Conservation (phyloP, 225 moss, liverwort and hornwort species). For the Straminergon stramineum region DNA sequence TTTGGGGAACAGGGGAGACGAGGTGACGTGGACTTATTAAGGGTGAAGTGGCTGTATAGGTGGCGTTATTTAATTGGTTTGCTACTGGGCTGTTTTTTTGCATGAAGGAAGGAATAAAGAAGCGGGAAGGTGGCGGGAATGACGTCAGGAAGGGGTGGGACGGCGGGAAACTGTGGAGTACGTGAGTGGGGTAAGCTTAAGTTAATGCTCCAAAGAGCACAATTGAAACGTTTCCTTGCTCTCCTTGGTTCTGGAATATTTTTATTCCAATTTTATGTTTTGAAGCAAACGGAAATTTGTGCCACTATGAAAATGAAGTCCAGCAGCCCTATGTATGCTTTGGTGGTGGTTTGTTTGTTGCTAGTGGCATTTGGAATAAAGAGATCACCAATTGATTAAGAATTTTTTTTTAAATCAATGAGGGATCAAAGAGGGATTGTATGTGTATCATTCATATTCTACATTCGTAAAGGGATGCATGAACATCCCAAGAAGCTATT, state of each 20-base stretch:
- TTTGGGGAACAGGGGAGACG: not conserved
- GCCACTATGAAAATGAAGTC: not conserved
- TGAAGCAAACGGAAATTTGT: too few species aligned
- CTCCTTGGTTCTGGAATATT: too few species aligned
- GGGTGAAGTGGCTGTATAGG: not conserved
- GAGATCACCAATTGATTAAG: too few species aligned
- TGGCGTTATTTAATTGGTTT: not conserved
- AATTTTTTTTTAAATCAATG: fast-evolving
- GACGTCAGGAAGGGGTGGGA: too few species aligned
- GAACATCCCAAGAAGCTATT: not conserved
- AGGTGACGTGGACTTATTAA: too few species aligned
- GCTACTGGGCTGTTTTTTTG: too few species aligned
- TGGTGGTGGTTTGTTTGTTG: not conserved
- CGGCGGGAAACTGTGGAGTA: not conserved
- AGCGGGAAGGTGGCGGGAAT: not conserved
- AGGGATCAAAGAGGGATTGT: not conserved
- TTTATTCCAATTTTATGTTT: not conserved
- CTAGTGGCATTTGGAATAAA: not conserved
- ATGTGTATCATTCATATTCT: not conserved
- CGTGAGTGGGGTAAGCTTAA: too few species aligned
- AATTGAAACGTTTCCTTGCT: not conserved
- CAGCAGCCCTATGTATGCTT: not conserved
- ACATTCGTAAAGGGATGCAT: too few species aligned
- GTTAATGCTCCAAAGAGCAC: not conserved
- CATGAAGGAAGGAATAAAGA: not conserved